These are phyloP conservation scores for Pythium grandisporangium DNA, from an alignment of 352 stramenopile genomes.

Conservation along the genomic window DNA sequence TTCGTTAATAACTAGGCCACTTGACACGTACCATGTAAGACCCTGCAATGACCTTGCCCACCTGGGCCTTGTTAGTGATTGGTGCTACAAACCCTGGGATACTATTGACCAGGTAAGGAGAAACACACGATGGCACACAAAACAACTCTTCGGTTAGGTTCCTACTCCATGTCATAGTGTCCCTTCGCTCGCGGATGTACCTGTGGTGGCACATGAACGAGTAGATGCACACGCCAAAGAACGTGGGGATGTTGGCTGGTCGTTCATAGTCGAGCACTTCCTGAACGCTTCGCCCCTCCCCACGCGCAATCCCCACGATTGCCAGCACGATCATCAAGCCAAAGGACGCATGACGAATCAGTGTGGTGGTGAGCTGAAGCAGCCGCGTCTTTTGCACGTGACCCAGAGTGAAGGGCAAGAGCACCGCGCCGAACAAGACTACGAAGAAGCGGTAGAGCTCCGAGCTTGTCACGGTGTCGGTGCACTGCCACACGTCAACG, in stretches of 20 bases:
- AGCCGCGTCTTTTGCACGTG: constrained; percentile 79
- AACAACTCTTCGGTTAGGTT: too few relatives aligned
- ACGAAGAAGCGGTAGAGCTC: constrained; percentile 82
- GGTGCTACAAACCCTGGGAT: constrained; percentile 76
- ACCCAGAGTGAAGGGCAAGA: constrained; percentile 71
- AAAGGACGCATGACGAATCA: constrained; percentile 80
- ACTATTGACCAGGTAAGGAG: constrained; percentile 22
- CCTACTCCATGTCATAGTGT: too few relatives aligned
- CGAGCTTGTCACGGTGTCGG: constrained; percentile 55
- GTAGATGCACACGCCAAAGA: constrained; percentile 86
- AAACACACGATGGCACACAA: too few relatives aligned
- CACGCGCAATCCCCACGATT: constrained; percentile 51
- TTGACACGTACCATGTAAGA: constrained; percentile 61
- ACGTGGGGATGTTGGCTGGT: constrained; percentile 57
- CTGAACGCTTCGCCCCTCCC: constrained; percentile 41
- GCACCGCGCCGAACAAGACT: constrained; percentile 53
- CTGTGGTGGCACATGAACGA: constrained; percentile 90
- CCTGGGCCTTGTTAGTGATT: constrained; percentile 74
- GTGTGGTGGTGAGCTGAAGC: constrained; percentile 69
- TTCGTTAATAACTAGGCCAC: too few relatives aligned
- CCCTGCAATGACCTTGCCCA: constrained; percentile 43
- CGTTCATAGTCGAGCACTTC: constrained; percentile 74
- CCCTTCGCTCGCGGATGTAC: constrained; percentile 23
- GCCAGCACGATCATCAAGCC: constrained; percentile 78
- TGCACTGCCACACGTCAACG: constrained; percentile 58